Evolutionary conservation across 768 basidiomycete species (phyloP).

Genomic region (Artomyces pyxidatus): DNA sequence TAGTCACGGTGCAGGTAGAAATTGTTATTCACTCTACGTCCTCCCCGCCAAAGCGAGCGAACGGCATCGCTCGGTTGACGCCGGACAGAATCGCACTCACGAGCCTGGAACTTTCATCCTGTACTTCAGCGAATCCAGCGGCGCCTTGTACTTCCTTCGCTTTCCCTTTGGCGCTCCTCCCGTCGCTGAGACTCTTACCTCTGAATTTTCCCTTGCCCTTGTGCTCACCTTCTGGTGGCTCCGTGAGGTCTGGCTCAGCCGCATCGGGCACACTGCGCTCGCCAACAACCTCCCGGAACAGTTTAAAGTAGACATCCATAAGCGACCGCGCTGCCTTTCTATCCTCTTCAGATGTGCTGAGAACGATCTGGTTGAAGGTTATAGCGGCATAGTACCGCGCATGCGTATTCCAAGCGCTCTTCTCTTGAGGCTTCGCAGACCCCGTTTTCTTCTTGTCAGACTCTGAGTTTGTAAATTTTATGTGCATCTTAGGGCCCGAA

Average conservation of each 20-base stretch:
- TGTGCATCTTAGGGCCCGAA: slow-evolving; percentile 32
- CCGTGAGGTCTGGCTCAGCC: slow-evolving; percentile 27
- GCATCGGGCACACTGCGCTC: slow-evolving; percentile 38
- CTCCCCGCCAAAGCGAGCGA: slow-evolving; percentile 70
- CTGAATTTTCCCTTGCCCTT: slow-evolving; percentile 19
- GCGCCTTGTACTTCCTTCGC: slow-evolving; percentile 43
- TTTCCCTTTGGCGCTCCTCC: slow-evolving; percentile 28
- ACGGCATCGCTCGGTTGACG: slow-evolving; percentile 91
- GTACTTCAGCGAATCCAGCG: slow-evolving; percentile 64
- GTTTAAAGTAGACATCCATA: slow-evolving; percentile 88
- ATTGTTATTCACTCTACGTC: slow-evolving; percentile 46
- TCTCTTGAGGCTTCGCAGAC: slow-evolving; percentile 22
- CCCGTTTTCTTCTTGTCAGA: slow-evolving; percentile 15
- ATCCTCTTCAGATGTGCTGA: slow-evolving; percentile 52
- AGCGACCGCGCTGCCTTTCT: slow-evolving; percentile 67
- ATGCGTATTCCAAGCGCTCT: slow-evolving; percentile 52
- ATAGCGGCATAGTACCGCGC: slow-evolving; percentile 88
- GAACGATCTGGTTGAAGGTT: slow-evolving; percentile 89
- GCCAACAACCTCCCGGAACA: slow-evolving; percentile 84
- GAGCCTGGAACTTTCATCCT: slow-evolving; percentile 73
- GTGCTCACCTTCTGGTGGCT: slow-evolving; percentile 29
- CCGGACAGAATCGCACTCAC: slow-evolving; percentile 90
- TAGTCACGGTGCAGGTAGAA: neutral
- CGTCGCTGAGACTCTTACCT: slow-evolving; percentile 16
- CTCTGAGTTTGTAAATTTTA: slow-evolving; percentile 48